Conservation (phyloP, 371 early-diverging fungal genomes). For the Conidiobolus incongruus region DNA sequence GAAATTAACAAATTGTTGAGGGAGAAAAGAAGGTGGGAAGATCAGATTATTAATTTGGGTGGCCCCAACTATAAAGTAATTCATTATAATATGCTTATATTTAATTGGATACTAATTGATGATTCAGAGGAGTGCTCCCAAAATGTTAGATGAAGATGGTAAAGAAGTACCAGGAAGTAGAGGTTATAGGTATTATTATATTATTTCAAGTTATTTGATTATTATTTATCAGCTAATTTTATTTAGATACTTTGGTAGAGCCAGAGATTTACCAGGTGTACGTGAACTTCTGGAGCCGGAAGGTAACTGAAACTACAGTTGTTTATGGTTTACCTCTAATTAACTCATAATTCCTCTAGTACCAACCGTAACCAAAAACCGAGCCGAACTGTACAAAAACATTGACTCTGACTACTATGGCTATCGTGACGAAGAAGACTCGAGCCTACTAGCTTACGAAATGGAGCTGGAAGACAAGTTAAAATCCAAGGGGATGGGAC, state of each 20-base stretch:
- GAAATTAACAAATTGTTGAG: conserved; percentile 82
- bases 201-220: background rate
- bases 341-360: background rate
- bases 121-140: conserved; percentile 38
- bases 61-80: conserved; percentile 81
- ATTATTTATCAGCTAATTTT: background rate
- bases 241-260: conserved; percentile 82
- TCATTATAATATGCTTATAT: too few species aligned
- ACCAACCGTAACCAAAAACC: conserved; percentile 15
- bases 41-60: conserved; percentile 71
- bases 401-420: conserved; percentile 92
- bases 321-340: background rate
- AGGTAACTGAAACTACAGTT: conserved; percentile 8
- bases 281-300: conserved; percentile 69
- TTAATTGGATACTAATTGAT: background rate
- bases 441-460: conserved; percentile 55
- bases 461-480: conserved; percentile 22
- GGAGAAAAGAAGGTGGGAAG: conserved; percentile 84
- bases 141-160: conserved; percentile 65
- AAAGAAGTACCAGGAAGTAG: conserved; percentile 72
- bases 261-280: conserved; percentile 86
- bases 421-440: conserved; percentile 85
- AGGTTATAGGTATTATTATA: conserved; percentile 59
- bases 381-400: conserved; percentile 47
- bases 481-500: too few species aligned